Base-by-base conservation (phyloP, 2,329 filamentous ascomycete species). In the Sporothrix schenckii region DNA sequence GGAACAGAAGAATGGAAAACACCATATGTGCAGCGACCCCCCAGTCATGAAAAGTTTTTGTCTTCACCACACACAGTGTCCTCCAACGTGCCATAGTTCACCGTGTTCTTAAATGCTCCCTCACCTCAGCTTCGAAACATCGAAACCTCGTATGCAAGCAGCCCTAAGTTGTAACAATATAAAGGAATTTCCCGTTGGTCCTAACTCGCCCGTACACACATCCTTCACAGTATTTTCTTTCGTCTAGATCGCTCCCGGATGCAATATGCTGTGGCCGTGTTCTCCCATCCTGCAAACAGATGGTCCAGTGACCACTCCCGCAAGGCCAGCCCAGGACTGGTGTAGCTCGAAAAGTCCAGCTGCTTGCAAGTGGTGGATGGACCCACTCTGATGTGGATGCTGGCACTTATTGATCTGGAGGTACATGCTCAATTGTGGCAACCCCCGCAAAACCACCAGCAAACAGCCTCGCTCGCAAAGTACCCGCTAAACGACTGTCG, bases 271-370 rank as follows among this genome's bases (percentile, higher is more conserved):
- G 34, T 61, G 39, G 11, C 39, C 21, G 54, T 21, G 44, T 24
- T 13, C 39, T 69, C 21, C 30, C 54, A 16, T 58, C 54, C 30
- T 41, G 30, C 16, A 21, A 47, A 16, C 21, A 27, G n/a, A 10
- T 27, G 58, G 58, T 63, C 58, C 39, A 63, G 58, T 63, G 58
- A 63, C 58, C 58, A 47, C 13, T 63, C 39, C 39, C 47, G 58
- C 58, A 63, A 63, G 58, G 58, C 58, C 58, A 63, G 58, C 58
- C 58, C 58, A 61, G 56, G 39, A 39, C 39, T 63, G 58, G 39
- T 63, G 56, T 63, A 47, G 58, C 58, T 47, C 39, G 39, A 63
- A 39, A 39, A 39, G 41, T 19, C 24, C 24, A 27, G 19, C 34
- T 41, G 56, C 14, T 30, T 19, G 52, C 27, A n/a, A 41, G 19